phyloP scores from a whole-genome alignment of 768 basidiomycete genomes.

The Agaricus blazei region DNA sequence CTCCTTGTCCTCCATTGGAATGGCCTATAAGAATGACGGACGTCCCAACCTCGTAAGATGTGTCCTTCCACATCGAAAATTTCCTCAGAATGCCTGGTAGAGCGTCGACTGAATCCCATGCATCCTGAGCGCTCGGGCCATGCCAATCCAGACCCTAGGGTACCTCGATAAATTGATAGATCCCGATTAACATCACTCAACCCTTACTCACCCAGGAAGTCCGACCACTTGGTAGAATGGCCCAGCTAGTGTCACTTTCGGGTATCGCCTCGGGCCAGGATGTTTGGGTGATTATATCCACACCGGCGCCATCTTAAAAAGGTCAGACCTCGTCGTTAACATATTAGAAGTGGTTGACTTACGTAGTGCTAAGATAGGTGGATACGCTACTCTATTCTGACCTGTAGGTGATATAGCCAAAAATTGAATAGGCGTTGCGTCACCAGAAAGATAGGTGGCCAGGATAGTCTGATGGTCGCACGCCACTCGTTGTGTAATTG shows the following conservation, averaged over 20 bases:
- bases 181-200: background rate
- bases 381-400: constrained; percentile 20
- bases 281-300: constrained; percentile 49
- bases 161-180: background rate
- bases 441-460: constrained; percentile 54
- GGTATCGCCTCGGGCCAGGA: constrained; percentile 67
- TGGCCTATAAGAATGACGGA: constrained; percentile 77
- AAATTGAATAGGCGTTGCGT: constrained; percentile 53
- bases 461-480: constrained; percentile 33
- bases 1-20: constrained; percentile 91
- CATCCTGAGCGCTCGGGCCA: constrained; percentile 72
- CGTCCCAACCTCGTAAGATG: constrained; percentile 31
- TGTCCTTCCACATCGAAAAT: constrained; percentile 32
- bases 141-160: constrained; percentile 88
- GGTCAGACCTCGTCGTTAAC: constrained; percentile 1
- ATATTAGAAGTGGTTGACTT: constrained; percentile 17
- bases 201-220: constrained; percentile 65
- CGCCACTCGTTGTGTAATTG: constrained; percentile 46
- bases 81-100: constrained; percentile 41
- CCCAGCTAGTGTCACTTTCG: constrained; percentile 59
- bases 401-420: constrained; percentile 49
- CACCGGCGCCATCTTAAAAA: constrained; percentile 77
- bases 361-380: constrained; percentile 66
- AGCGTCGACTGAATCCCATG: constrained; percentile 57
- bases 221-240: constrained; percentile 75